phyloP scores from a whole-genome alignment of 2,329 filamentous ascomycete species.

The Exophiala sp. region DNA sequence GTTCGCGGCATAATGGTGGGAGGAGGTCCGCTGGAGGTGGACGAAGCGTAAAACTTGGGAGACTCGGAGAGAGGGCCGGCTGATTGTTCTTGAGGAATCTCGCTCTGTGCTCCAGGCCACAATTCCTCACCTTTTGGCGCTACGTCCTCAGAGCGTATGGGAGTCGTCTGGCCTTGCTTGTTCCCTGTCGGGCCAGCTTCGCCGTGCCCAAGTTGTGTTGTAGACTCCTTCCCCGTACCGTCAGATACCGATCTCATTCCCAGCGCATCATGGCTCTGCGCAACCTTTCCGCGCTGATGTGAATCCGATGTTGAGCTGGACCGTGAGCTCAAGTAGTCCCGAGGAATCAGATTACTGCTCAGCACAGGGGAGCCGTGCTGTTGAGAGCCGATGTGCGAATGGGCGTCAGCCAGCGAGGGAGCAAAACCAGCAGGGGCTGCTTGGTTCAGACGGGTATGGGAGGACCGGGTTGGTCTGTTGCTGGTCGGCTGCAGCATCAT shows the following conservation, averaged over 20 bases:
- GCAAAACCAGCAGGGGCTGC: conserved; percentile 22
- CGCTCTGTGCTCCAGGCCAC: not conserved
- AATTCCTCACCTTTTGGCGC: not conserved
- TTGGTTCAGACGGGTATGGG: conserved; percentile 19
- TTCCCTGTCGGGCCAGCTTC: conserved; percentile 5
- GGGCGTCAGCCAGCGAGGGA: conserved; percentile 19
- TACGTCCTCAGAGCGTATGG: not conserved
- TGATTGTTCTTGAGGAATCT: conserved; percentile 2
- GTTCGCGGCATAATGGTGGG: conserved; percentile 55
- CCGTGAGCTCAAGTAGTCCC: conserved; percentile 33
- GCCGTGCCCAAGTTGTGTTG: conserved; percentile 8
- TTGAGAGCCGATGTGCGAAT: conserved; percentile 14
- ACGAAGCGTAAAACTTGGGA: conserved; percentile 15
- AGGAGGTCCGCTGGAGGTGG: conserved; percentile 4
- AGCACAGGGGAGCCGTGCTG: conserved; percentile 15
- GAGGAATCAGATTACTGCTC: conserved; percentile 33
- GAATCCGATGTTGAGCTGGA: conserved; percentile 24
- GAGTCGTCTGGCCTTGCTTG: not conserved
- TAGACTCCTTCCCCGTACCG: conserved; percentile 6
- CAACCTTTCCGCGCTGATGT: conserved; percentile 1
- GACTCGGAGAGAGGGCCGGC: conserved; percentile 10
- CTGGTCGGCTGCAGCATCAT: conserved; percentile 22
- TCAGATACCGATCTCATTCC: conserved; percentile 8
- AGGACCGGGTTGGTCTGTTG: conserved; percentile 18
- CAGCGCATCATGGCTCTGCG: conserved; percentile 3